Conservation (phyloP, 2,329 filamentous ascomycete species). For the Dichotomopilus funicola region DNA sequence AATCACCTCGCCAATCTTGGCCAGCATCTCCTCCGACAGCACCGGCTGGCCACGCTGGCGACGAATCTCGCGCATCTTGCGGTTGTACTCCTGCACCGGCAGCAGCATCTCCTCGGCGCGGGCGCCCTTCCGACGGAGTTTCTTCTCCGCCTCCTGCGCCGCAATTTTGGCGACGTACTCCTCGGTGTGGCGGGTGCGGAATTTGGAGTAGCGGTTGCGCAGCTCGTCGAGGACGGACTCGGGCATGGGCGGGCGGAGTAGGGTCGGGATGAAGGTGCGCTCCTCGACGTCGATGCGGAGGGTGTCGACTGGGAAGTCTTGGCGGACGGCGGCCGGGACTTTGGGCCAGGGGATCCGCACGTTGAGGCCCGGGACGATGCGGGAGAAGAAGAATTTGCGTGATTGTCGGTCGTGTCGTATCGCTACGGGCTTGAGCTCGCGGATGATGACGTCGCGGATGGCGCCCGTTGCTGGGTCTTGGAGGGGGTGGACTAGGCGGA, state of each 20-base stretch:
- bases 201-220: constrained; percentile 72
- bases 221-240: constrained; percentile 75
- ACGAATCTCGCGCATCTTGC: constrained; percentile 45
- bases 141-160: constrained; percentile 31
- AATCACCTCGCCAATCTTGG: constrained; percentile 56
- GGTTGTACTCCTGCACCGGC: constrained; percentile 54
- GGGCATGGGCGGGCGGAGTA: constrained; percentile 74
- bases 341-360: constrained; percentile 72
- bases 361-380: constrained; percentile 64
- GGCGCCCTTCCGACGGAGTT: constrained; percentile 32
- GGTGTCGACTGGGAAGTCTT: constrained; percentile 63
- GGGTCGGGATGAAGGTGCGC: constrained; percentile 68
- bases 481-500: constrained; percentile 77
- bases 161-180: constrained; percentile 56
- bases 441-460: constrained; percentile 69
- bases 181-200: constrained; percentile 71
- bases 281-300: constrained; percentile 68
- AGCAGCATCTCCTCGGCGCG: constrained; percentile 40
- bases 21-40: constrained; percentile 53
- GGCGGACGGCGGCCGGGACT: constrained; percentile 40
- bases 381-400: constrained; percentile 43
- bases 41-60: constrained; percentile 48
- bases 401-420: constrained; percentile 45
- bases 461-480: constrained; percentile 57
- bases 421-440: constrained; percentile 54